Evolutionary conservation across 108 stramenopile genomes (phyloP), one percentile per base, ranked within the genome.

Genomic region (Nitzschia palea): DNA sequence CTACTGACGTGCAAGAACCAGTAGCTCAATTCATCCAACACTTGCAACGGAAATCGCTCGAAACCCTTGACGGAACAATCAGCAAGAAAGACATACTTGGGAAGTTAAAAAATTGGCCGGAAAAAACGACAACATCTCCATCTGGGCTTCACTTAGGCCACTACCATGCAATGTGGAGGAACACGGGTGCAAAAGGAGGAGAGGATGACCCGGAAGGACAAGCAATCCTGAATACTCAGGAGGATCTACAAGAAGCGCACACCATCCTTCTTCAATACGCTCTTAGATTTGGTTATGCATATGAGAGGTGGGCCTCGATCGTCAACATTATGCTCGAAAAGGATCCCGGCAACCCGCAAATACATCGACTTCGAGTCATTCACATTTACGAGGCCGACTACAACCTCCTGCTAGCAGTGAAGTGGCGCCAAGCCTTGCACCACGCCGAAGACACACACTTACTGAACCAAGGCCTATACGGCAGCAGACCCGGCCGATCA

Each of bases 381-480:
- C 55, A 56, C 31, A 6, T 56, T 9, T 56, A 56, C 31, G 55
- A 56, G 23, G 26, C 55, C 29, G 55, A 56, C n/a, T 51, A 51
- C n/a, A 51, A 51, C 22, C 50, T 51, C 22, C 50, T 40, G 8
- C 37, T 40, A 10, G 37, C 37, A 10, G 37, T 40, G 37, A 40
- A 6, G 8, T 51, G 50, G 50, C 10, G 20, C 10, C 10, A 51
- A 10, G 20, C 20, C 6, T 51, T 51, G n/a, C 50, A 23, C 6
- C 6, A 18, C 6, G 50, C 50, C 22, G 50, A 51, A 23, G 50
- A 22, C 50, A 51, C 8, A 6, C 10, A 51, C 5, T 6, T 23
- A 20, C 22, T 51, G 6, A 51, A 51, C 22, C n/a, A 17, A 5
- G 50, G 50, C 22, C 22, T 51, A 10, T 23, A 51, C n/a, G 50